Evolutionary conservation across 2,329 filamentous ascomycete genomes (phyloP), one percentile per base, ranked within the genome.

Genomic region (Hypoxylon sp.): DNA sequence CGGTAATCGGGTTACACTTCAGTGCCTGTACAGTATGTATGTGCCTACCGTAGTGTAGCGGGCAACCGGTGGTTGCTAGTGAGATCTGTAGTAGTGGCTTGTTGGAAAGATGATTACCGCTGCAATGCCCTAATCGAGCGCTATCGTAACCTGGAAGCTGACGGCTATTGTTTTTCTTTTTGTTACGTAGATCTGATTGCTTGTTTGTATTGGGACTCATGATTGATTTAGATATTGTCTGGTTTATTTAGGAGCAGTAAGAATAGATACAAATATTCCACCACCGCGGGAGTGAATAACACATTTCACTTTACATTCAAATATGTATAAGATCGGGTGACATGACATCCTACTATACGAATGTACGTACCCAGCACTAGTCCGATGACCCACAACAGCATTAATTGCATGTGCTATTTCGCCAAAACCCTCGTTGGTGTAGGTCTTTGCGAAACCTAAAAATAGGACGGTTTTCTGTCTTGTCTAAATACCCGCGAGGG

Each of bases 1-100:
- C 62, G 65, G 68, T 68, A 65, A 65, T 65, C 57, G 64, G 42
- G 68, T 70, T 65, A 44, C 65, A 69, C 54, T 69, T 59, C 50
- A 65, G 24, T 58, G 54, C 55, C 58, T 61, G 26, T 26, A 26
- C 6, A 6, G 26, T 22, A 22, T 22, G 19, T 22, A 22, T 22
- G 19, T 22, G 19, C 19, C 19, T 22, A 22, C 19, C 19, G 1
- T 26, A 26, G 26, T 26, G 26, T 35, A 56, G 63, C 44, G 35
- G 33, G 29, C 31, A 46, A 48, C n/a, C 14, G 19, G 39, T 9
- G 35, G 35, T 60, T 67, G 64, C 62, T 29, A 58, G 50, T 58
- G 65, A 68, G 68, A 68, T 70, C 68, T 58, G 24, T 59, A 59
- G 46, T 57, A 24, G 57, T 59, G 57, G 62, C 48, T 44, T 44